These are phyloP conservation scores for Pseudogymnoascus sp. DNA, from an alignment of 2,329 filamentous ascomycete genomes.

Conservation along the genomic window DNA sequence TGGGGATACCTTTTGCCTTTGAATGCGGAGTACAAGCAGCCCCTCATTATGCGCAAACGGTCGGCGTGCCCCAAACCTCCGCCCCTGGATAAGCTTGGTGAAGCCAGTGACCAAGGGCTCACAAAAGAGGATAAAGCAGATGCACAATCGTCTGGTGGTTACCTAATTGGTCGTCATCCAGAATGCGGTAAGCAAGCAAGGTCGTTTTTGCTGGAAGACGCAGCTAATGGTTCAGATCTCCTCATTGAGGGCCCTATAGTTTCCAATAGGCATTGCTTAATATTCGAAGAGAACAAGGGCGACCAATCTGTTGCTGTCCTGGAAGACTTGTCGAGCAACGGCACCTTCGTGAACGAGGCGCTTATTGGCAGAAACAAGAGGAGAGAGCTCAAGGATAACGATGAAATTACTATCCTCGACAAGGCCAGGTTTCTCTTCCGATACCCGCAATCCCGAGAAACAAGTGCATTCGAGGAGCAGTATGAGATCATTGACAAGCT, in stretches of 20 bases:
- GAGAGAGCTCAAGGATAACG: slow-evolving; percentile 77
- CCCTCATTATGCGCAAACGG: slow-evolving; percentile 68
- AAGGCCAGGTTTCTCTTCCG: slow-evolving; percentile 85
- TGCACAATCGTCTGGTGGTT: slow-evolving; percentile 66
- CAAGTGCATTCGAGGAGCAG: slow-evolving; percentile 75
- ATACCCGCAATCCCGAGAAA: slow-evolving; percentile 68
- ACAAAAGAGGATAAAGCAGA: slow-evolving; percentile 46
- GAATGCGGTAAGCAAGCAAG: slow-evolving; percentile 67
- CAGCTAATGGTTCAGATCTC: slow-evolving; percentile 45
- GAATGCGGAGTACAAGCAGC: slow-evolving; percentile 59
- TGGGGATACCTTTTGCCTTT: slow-evolving; percentile 93
- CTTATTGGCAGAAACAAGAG: slow-evolving; percentile 87
- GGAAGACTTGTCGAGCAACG: slow-evolving; percentile 91
- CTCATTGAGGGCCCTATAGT: slow-evolving; percentile 69
- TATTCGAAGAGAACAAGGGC: slow-evolving; percentile 55
- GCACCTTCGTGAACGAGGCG: slow-evolving; percentile 90
- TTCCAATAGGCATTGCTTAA: slow-evolving; percentile 74
- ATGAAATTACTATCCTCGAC: slow-evolving; percentile 82
- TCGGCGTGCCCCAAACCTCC: slow-evolving; percentile 58
- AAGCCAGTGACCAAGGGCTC: slow-evolving; percentile 32
- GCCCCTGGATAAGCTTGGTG: slow-evolving; percentile 33
- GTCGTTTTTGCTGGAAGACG: slow-evolving; percentile 16
- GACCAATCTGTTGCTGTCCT: slow-evolving; percentile 62
- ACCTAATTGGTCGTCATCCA: slow-evolving; percentile 83
- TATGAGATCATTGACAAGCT: slow-evolving; percentile 79